A percentile compares a stretch with the other conserved stretches of the same genome.
Conservation (phyloP, 257 asterid genomes). For the Solanum ossicruentum region DNA sequence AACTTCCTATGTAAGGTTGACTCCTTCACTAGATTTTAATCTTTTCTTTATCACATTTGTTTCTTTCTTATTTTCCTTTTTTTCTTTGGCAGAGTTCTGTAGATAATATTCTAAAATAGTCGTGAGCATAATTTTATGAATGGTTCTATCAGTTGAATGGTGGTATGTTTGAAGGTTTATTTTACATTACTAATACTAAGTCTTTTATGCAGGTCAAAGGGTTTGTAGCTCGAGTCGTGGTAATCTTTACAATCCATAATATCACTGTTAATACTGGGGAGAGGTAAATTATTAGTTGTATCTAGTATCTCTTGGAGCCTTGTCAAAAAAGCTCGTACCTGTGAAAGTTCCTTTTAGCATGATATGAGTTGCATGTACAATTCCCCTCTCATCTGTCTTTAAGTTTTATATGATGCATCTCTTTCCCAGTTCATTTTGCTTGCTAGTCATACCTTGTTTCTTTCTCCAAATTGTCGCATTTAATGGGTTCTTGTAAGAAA, state of each 20-base stretch:
- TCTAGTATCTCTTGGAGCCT: not conserved
- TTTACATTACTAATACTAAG: not conserved
- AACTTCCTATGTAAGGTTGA: not conserved
- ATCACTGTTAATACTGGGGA: conserved; percentile 74
- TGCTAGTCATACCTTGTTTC: not conserved
- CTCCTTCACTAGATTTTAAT: not conserved
- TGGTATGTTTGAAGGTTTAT: not conserved
- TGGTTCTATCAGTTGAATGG: not conserved
- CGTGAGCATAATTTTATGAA: not conserved
- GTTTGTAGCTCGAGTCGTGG: conserved; percentile 63
- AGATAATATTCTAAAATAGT: not conserved
- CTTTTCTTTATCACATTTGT: not conserved
- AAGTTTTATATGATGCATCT: not conserved
- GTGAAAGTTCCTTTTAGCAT: not conserved
- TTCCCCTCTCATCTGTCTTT: not conserved
- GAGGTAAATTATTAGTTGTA: conserved; percentile 37
- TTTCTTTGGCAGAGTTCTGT: not conserved
- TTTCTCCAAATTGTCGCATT: not conserved
- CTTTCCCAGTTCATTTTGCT: not conserved
- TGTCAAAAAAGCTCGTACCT: not conserved
- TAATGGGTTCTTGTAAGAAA: not conserved
- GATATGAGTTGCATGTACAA: not conserved
- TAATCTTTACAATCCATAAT: conserved; percentile 59
- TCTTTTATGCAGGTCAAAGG: conserved; percentile 49
- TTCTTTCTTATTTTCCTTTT: not conserved